Conservation (phyloP, 2,329 filamentous ascomycete species). For the Raffaelea arxii region DNA sequence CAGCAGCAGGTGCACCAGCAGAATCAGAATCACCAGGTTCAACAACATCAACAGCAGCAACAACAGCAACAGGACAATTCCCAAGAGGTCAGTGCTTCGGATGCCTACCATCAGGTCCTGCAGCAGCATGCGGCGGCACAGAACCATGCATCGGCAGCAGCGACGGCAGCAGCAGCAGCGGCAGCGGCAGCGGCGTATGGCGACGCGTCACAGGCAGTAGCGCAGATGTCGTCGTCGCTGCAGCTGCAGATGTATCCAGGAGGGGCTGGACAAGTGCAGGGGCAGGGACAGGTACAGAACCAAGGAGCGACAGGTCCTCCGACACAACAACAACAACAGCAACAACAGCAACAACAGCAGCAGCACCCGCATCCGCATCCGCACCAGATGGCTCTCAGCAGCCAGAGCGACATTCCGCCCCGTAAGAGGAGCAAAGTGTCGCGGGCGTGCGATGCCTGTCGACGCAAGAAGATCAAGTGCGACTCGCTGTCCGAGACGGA, state of each 20-base stretch:
- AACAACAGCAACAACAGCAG: no score
- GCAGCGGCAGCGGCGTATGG: conserved; percentile 14
- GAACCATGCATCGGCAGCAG: conserved; percentile 16
- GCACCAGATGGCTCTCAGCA: conserved; percentile 21
- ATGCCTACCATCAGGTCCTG: neutral
- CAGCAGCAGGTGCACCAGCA: conserved; percentile 10
- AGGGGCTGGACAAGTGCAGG: no score
- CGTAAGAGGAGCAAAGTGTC: conserved; percentile 80
- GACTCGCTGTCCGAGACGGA: conserved; percentile 68
- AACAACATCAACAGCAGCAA: conserved; percentile 2
- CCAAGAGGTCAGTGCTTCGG: conserved; percentile 3
- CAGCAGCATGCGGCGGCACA: conserved; percentile 9
- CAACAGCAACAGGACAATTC: conserved; percentile 1
- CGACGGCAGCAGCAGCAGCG: conserved; percentile 14
- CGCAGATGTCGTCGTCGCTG: conserved; percentile 23
- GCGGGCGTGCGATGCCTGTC: conserved; percentile 79
- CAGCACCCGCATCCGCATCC: no score
- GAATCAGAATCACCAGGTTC: neutral
- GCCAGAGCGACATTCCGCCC: conserved; percentile 49
- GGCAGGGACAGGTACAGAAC: no score
- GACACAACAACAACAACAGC: no score
- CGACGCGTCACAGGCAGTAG: conserved; percentile 13
- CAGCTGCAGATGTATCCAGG: no score
- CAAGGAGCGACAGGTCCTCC: no score
- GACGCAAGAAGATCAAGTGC: conserved; percentile 83